Evolutionary conservation across 1,284 basidiomycete species (phyloP), one percentile per base, ranked within the genome.

Genomic region (Bjerkandera adusta): DNA sequence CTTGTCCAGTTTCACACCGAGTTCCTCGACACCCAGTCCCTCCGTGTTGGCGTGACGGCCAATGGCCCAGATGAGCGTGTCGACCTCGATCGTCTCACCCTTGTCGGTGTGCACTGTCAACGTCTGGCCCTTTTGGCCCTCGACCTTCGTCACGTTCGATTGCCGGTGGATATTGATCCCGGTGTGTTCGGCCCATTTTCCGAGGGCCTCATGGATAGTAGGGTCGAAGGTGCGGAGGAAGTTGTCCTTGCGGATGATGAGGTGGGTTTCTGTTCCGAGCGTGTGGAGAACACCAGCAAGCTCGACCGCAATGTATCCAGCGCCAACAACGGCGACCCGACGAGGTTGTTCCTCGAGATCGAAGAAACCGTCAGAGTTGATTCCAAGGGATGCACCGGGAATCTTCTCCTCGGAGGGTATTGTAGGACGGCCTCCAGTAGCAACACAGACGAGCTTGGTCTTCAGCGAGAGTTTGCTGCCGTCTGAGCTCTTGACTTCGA

Each of bases 271-370:
- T 35, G 83, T 79, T 20, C 92, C 92, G 42, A 94, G 79, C 4
- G 88, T 77, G 67, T 95, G 83, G 68, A 97, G 81, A 48, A 97
- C 81, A 21, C 93, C 93, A 3, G 92, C 90, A 36, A 95, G 81
- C 66, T 99, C 96, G 55, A 98, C 91, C 18, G 93, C 92, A 59
- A 99, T 99, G 69, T 99, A 99, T 3, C 96, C 96, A 15, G 96
- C 96, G 41, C 96, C 96, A 32, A 97, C 85, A 49, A 99, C 89
- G 2, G 87, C 94, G 25, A 97, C 94, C 47, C 93, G 83, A 68
- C 89, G 92, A 11, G 96, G 96, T 68, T 97, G 92, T 51, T 89
- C 77, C 58, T 83, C 81, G 37, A 99, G 81, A 35, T 85, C 92
- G 61, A 99, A 99, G 76, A 99, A 99, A 8, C 93, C 94, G 66